Base-by-base conservation (phyloP, 148 eudicot genomes). In the Gaultheria prostrata region DNA sequence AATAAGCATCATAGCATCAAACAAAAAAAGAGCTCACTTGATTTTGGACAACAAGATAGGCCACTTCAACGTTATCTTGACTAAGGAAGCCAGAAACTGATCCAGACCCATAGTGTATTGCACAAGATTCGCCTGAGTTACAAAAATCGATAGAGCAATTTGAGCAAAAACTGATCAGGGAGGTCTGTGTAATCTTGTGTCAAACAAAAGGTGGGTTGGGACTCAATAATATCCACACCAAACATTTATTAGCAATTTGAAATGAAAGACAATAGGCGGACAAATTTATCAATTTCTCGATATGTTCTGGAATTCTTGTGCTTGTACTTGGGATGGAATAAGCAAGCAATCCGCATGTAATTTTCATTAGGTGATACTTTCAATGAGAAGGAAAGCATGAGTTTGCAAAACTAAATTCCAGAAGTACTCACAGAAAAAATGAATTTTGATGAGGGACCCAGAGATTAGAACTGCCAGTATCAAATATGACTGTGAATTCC, bases 361-460 rank as follows among this genome's bases (percentile, higher is more conserved):
- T 4, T 24, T 33, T 59, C 3, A 77, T 74, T 65, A 51, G 76
- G 28, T n/a, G 75, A 33, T 65, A 78, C 79, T 56, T 54, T 13
- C 35, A 65, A 53, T 78, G 1, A 50, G 20, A 49, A 76, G 35
- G 59, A 46, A 32, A 48, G 11, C 20, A 75, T 24, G 48, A 59
- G 35, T 75, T 57, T 24, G 56, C 50, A 51, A 32, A 76, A 67
- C 8, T 67, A 67, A 57, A 56, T 51, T 13, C 50, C 21, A 78
- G 48, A 78, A 71, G 8, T 70, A 92, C 96, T 92, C 88, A 95
- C 98, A 72, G 98, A 95, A 85, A 94, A 92, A 84, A 88, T 80
- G 85, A 98, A 95, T 86, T 92, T 93, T n/a, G 96, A 86, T 0
- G 98, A 95, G 26, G 98, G 73, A 95, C 93, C 98, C 98, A 95